phyloP scores from a whole-genome alignment of 108 stramenopile genomes.

The Discostella stelligeroides region DNA sequence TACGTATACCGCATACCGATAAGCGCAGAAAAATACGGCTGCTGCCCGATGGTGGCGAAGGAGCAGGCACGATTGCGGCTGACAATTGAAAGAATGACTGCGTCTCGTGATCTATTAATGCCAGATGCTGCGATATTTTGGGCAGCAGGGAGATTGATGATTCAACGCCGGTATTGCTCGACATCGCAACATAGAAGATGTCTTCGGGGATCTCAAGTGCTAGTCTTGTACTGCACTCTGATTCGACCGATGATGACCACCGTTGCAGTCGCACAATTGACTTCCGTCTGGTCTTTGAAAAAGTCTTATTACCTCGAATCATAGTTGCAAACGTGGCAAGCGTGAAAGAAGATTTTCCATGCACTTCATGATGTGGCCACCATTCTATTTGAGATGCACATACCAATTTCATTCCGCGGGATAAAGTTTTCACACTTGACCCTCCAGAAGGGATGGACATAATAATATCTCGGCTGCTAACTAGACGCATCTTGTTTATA shows the following conservation, averaged over 20 bases:
- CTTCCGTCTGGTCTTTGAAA: neutral
- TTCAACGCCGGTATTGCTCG: neutral
- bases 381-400: slow-evolving; percentile 44
- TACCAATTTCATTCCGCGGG: neutral
- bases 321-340: slow-evolving; percentile 32
- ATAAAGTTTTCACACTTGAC: neutral
- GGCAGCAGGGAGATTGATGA: slow-evolving; percentile 15
- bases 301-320: neutral
- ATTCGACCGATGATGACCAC: slow-evolving; percentile 1
- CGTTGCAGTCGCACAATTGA: slow-evolving; percentile 24
- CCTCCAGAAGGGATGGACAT: slow-evolving; percentile 26
- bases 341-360: slow-evolving; percentile 16
- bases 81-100: slow-evolving; percentile 34
- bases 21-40: slow-evolving; percentile 2
- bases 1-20: slow-evolving; percentile 26
- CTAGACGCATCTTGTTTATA: slow-evolving; percentile 1
- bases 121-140: neutral
- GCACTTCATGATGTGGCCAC: slow-evolving; percentile 24
- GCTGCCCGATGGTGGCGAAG: neutral
- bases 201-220: slow-evolving; percentile 1
- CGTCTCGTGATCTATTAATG: slow-evolving; percentile 7
- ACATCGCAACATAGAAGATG: slow-evolving; percentile 25
- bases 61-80: neutral
- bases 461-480: slow-evolving; percentile 13
- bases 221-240: neutral